A percentile compares a stretch with the other conserved stretches of the same genome.
phyloP scores from a whole-genome alignment of 306 rosid genomes.

The Prunus fruticosa region DNA sequence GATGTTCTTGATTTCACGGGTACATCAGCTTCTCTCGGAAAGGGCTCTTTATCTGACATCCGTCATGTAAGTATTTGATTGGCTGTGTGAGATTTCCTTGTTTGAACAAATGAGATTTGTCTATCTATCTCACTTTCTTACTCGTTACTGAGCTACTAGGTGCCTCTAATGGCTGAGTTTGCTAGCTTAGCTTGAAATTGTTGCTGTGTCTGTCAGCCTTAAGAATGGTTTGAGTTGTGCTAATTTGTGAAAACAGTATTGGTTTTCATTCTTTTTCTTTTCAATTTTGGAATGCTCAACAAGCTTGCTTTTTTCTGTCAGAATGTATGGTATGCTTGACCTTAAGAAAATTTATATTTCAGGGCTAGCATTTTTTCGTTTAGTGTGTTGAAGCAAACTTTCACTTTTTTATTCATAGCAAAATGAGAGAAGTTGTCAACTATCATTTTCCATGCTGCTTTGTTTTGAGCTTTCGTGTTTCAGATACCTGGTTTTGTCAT shows the following conservation, averaged over 20 bases:
- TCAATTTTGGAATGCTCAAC: neutral
- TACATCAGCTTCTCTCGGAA: constrained; percentile 89
- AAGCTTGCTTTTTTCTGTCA: neutral
- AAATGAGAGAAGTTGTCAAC: neutral
- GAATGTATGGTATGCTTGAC: neutral
- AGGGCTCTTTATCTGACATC: constrained; percentile 91
- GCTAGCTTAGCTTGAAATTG: neutral
- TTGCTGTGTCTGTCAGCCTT: neutral
- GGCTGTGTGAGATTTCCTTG: constrained; percentile 10
- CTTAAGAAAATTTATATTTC: neutral
- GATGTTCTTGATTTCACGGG: constrained; percentile 93
- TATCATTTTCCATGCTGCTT: neutral
- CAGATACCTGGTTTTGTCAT: neutral
- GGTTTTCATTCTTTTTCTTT: neutral
- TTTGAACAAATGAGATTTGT: neutral
- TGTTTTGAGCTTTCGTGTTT: neutral
- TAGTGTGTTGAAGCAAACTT: neutral
- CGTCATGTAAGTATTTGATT: constrained; percentile 55
- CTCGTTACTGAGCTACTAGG: neutral
- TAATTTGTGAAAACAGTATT: neutral
- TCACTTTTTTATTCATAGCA: neutral
- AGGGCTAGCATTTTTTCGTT: neutral
- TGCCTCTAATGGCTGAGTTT: neutral
- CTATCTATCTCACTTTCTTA: neutral
- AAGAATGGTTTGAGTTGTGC: neutral